phyloP scores from a whole-genome alignment of 2,329 filamentous ascomycete genomes.

The Lachnellula willkommii region DNA sequence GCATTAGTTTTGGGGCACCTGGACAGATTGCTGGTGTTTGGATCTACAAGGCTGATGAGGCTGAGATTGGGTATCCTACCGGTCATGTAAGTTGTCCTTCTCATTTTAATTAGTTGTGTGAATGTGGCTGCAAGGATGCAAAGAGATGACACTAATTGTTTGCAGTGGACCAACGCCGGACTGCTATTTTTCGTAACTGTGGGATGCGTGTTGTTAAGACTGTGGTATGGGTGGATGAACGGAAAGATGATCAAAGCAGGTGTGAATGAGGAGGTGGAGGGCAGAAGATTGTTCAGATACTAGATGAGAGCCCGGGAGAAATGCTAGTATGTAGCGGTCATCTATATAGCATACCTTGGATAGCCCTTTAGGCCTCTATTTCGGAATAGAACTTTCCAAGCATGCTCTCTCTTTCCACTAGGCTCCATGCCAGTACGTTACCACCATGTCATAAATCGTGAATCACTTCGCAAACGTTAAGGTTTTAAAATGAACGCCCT shows the following conservation, averaged over 20 bases:
- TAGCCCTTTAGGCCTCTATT: too few species aligned
- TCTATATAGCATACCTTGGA: background rate
- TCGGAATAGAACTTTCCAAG: too few species aligned
- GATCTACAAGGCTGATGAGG: constrained; percentile 65
- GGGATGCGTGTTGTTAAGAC: constrained; percentile 48
- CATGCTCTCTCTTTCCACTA: too few species aligned
- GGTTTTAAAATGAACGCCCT: background rate
- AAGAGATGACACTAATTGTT: background rate
- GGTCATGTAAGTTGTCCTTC: constrained; percentile 43
- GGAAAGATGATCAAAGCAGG: constrained; percentile 19
- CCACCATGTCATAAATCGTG: background rate
- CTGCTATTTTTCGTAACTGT: constrained; percentile 53
- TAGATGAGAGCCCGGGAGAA: background rate
- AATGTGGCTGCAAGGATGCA: background rate
- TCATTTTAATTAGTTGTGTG: background rate
- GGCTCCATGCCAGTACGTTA: too few species aligned
- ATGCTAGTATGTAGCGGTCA: background rate
- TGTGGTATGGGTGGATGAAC: constrained; percentile 51
- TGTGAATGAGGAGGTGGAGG: background rate
- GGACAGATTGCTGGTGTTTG: constrained; percentile 69
- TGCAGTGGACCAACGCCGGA: constrained; percentile 54
- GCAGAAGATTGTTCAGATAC: constrained; percentile 18
- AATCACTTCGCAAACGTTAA: background rate
- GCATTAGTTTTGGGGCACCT: constrained; percentile 61
- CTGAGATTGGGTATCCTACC: constrained; percentile 57